Evolutionary conservation across 75 land plant species (phyloP), one percentile per base, ranked within the genome.

Genomic region (Larix kaempferi): DNA sequence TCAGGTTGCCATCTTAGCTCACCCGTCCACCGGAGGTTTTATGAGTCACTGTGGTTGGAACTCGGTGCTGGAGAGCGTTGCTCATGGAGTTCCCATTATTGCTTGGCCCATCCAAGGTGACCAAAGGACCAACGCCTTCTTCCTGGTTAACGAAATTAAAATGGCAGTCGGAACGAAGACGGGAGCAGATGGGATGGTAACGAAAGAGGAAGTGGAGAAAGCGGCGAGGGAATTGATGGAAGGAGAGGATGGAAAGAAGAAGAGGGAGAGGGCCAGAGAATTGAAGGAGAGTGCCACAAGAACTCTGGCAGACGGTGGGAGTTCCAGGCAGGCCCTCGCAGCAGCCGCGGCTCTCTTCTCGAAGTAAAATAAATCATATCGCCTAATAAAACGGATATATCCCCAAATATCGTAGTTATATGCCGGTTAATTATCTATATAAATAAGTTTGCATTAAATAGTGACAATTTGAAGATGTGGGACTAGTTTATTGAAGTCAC

Each of bases 141-240:
- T 83, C 59, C 55, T 83, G 54, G 73, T 76, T 59, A 58, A 71
- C 19, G 78, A 74, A 22, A 76, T 78, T 71, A 71, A 76, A 59
- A 29, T 83, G 8, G 88, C 82, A 0, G 12, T 86, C 16, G 73
- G 65, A 29, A 54, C 57, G 69, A 49, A 7, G 35, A 74, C 19
- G 26, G 63, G 44, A 54, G 58, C 22, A 23, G 74, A 59, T 1
- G 44, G 73, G 71, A 1, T 84, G 16, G 89, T 92, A 71, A 59
- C 21, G 56, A 54, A 72, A 62, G 84, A 80, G 55, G 89, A 83
- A 56, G 66, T 93, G 33, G 79, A 75, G 71, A 76, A 81, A 77
- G 63, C 56, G 14, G 86, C 86, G 80, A 83, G 59, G 55, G 84
- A 75, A 64, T 67, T 93, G 56, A 85, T 93, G 89, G 85, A 76